Conservation (phyloP, 23 red algal species). For the Gracilaria domingensis region DNA sequence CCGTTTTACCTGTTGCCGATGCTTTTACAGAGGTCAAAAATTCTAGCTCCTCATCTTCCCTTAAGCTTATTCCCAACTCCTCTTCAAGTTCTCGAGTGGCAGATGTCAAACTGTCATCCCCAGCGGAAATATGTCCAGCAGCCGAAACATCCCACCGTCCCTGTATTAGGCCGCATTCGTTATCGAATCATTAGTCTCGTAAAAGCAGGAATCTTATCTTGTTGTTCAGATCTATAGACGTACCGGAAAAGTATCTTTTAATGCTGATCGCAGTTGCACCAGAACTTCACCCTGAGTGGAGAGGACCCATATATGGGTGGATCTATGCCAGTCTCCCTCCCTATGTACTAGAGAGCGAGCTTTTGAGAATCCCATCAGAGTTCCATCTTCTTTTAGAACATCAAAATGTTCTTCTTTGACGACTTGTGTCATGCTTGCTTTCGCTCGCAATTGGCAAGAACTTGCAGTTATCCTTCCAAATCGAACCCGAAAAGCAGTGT, state of each 20-base stretch:
- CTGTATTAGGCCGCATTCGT: neutral
- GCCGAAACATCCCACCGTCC: conserved; percentile 90
- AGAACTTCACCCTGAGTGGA: conserved; percentile 42
- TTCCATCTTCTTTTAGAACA: conserved; percentile 67
- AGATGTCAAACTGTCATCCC: conserved; percentile 59
- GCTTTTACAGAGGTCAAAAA: conserved; percentile 44
- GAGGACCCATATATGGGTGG: conserved; percentile 88
- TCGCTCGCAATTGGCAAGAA: neutral
- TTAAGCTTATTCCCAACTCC: conserved; percentile 78
- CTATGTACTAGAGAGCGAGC: conserved; percentile 78
- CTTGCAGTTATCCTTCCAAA: neutral
- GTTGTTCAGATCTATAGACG: neutral
- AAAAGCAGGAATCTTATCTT: neutral
- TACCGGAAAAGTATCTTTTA: conserved; percentile 93
- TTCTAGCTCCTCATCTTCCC: conserved; percentile 28
- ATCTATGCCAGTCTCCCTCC: conserved; percentile 93
- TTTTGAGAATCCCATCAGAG: conserved; percentile 45
- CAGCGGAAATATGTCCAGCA: conserved; percentile 88
- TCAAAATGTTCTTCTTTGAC: conserved; percentile 74
- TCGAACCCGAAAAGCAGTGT: neutral
- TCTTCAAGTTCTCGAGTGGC: conserved; percentile 84
- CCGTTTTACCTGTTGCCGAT: conserved; percentile 43
- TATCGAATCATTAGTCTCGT: neutral
- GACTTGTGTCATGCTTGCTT: neutral
- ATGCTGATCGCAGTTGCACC: conserved; percentile 67